Conservation (phyloP, 805 yeast species). For the Danielozyma ontarioensis region DNA sequence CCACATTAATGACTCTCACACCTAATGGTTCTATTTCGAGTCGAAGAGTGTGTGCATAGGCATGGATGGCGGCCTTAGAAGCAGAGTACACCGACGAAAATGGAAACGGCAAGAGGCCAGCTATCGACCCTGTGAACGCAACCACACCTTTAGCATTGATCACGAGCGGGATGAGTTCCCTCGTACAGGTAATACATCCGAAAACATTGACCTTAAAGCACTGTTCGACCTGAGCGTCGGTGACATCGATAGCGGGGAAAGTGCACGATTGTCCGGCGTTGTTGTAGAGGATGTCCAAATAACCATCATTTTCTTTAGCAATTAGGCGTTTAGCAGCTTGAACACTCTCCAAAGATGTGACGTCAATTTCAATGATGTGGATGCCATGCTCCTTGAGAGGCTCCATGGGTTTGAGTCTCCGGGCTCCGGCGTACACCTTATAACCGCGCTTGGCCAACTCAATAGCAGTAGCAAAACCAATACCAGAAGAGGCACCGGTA, state of each 20-base stretch:
- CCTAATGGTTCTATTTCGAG: constrained; percentile 68
- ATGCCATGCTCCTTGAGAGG: constrained; percentile 44
- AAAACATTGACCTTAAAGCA: constrained; percentile 64
- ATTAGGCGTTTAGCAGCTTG: constrained; percentile 38
- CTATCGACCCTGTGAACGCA: constrained; percentile 69
- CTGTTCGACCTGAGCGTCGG: constrained; percentile 45
- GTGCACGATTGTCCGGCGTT: constrained; percentile 78
- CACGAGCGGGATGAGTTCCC: constrained; percentile 51
- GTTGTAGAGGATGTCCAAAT: constrained; percentile 59
- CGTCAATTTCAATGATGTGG: constrained; percentile 50
- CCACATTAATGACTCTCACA: constrained; percentile 61
- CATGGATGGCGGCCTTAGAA: constrained; percentile 72
- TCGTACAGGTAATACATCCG: constrained; percentile 60
- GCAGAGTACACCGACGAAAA: constrained; percentile 63
- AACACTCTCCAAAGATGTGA: constrained; percentile 47
- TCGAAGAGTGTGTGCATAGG: constrained; percentile 57
- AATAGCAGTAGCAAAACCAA: constrained; percentile 45
- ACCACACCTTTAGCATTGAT: constrained; percentile 66
- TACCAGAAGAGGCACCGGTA: constrained; percentile 56
- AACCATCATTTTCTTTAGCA: constrained; percentile 37
- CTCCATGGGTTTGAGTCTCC: constrained; percentile 59
- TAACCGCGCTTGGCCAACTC: constrained; percentile 47
- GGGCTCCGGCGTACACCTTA: constrained; percentile 68
- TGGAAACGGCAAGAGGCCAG: constrained; percentile 66
- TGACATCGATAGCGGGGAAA: constrained; percentile 63